phyloP scores from a whole-genome alignment of 108 stramenopile species.

The Cyclotella sp. region DNA sequence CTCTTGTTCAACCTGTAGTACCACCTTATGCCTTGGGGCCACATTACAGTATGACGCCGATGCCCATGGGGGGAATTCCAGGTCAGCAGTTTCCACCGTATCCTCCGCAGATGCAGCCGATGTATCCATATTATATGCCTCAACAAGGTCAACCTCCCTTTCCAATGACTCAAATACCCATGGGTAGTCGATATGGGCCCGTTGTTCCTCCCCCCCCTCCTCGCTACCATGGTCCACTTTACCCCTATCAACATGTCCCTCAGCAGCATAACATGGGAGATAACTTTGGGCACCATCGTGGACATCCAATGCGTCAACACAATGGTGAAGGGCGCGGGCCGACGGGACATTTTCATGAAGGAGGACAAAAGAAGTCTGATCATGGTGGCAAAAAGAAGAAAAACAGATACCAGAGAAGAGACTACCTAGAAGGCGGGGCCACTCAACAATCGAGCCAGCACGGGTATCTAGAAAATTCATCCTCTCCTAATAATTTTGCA shows the following conservation, averaged over 20 bases:
- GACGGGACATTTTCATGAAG: background rate
- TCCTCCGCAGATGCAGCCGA: conserved; percentile 49
- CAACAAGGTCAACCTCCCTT: conserved; percentile 35
- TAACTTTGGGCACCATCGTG: conserved; percentile 16
- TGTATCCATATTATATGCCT: conserved; percentile 34
- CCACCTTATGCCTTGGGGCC: conserved; percentile 16
- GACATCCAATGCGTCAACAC: conserved; percentile 14
- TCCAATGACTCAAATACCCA: conserved; percentile 17
- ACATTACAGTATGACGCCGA: conserved; percentile 16
- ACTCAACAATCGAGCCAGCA: conserved; percentile 12
- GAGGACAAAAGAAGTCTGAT: conserved; percentile 8
- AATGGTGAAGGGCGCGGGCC: conserved; percentile 1
- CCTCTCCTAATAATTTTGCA: conserved; percentile 6
- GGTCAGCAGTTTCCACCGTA: conserved; percentile 40
- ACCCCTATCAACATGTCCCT: conserved; percentile 20
- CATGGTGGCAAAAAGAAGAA: conserved; percentile 24
- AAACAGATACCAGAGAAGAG: conserved; percentile 14
- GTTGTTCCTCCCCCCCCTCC: conserved; percentile 42
- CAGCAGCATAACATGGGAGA: conserved; percentile 16
- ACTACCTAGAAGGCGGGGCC: conserved; percentile 11
- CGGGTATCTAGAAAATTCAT: conserved; percentile 7
- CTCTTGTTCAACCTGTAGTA: conserved; percentile 10
- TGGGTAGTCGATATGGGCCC: conserved; percentile 29
- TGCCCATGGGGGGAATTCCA: conserved; percentile 23
- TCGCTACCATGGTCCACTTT: conserved; percentile 23